phyloP scores from a whole-genome alignment of 768 basidiomycete species.

The Rhodotorula diobovata region DNA sequence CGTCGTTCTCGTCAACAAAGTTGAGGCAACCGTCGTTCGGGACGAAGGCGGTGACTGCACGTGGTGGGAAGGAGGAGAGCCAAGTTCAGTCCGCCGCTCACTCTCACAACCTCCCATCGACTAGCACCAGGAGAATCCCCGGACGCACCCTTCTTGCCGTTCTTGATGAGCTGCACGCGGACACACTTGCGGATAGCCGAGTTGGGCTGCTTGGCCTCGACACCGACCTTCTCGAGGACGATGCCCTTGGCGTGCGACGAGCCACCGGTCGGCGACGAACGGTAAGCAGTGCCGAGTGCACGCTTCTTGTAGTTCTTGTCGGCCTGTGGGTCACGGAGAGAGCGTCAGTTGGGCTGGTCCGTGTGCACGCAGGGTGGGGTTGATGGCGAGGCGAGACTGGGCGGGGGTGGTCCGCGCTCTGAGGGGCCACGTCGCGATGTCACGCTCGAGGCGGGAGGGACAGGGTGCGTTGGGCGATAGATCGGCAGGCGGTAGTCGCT shows the following conservation, averaged over 20 bases:
- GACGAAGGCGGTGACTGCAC: conserved; percentile 89
- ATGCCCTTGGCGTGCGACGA: conserved; percentile 99
- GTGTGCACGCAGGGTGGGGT: too few species aligned
- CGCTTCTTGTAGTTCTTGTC: conserved; percentile 99
- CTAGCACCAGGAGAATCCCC: too few species aligned
- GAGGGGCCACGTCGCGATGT: too few species aligned
- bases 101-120: background rate
- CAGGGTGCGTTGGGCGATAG: too few species aligned
- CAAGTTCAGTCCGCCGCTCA: background rate
- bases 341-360: background rate
- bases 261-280: conserved; percentile 98
- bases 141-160: conserved; percentile 76
- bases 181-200: conserved; percentile 99
- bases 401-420: too few species aligned
- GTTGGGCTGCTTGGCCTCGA: conserved; percentile 99
- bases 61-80: background rate
- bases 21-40: conserved; percentile 91
- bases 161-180: conserved; percentile 99
- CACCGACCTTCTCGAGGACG: conserved; percentile 99
- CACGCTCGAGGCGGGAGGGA: too few species aligned
- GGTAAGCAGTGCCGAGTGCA: conserved; percentile 98
- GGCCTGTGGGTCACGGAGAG: conserved; percentile 57
- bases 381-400: background rate
- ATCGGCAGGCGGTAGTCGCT: too few species aligned
- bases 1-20: conserved; percentile 77